phyloP scores from a whole-genome alignment of 2,329 filamentous ascomycete genomes.

The Alternaria sp. region DNA sequence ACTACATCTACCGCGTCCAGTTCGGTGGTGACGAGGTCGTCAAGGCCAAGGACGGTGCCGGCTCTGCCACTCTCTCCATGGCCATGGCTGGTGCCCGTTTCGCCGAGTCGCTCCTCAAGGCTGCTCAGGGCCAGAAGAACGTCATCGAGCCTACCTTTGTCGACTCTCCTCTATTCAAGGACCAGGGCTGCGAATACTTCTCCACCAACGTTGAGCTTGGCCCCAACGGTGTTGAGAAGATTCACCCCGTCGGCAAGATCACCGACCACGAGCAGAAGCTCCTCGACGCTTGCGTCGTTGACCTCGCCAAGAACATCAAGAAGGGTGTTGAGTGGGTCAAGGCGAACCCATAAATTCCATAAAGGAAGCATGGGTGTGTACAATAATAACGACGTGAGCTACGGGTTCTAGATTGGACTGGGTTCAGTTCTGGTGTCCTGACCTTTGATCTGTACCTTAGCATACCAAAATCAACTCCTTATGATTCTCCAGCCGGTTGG shows the following conservation, averaged over 20 bases:
- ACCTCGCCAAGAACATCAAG: constrained; percentile 91
- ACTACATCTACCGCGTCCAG: constrained; percentile 92
- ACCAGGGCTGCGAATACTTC: constrained; percentile 98
- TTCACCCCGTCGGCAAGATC: constrained; percentile 84
- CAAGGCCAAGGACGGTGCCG: constrained; percentile 97
- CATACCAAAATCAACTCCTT: constrained; percentile 32
- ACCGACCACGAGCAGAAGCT: constrained; percentile 88
- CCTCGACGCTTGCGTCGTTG: constrained; percentile 81
- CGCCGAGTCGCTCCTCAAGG: constrained; percentile 92
- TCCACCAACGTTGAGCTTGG: constrained; percentile 94
- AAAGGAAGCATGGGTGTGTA: constrained; percentile 30
- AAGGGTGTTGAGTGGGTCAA: constrained; percentile 80
- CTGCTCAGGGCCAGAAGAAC: constrained; percentile 90
- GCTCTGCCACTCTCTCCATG: constrained; percentile 98
- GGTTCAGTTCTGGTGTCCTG: constrained; percentile 29
- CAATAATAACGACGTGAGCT: constrained; percentile 40
- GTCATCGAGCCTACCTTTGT: constrained; percentile 97
- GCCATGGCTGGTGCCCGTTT: constrained; percentile 88
- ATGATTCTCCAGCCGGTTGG: background rate
- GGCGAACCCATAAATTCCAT: constrained; percentile 58
- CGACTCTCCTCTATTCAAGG: constrained; percentile 97
- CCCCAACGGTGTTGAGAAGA: constrained; percentile 94
- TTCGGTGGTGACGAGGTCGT: constrained; percentile 99
- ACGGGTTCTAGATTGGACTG: constrained; percentile 35
- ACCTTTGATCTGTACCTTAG: constrained; percentile 34